Evolutionary conservation across 78 protist genomes (phyloP), one percentile per base, ranked within the genome.

Genomic region (Dictyostelium brefeldianum): DNA sequence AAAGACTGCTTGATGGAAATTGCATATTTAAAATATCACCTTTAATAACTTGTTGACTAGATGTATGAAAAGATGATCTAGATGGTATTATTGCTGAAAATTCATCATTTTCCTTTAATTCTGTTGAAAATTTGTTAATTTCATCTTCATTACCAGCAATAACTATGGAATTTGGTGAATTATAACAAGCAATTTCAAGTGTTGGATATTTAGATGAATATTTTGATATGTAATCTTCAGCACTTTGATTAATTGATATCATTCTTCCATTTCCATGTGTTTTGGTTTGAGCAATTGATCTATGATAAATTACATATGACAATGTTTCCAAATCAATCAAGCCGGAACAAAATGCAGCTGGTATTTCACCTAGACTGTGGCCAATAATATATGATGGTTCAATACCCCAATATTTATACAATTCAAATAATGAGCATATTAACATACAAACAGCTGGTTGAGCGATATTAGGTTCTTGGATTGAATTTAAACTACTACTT

Each of bases 11-110:
- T 54, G 62, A 10, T 17, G 0, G 17, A 27, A 64, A 27, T 22
- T 64, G 41, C 11, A 27, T 12, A 27, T 41, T 41, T 0, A 47
- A 46, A 20, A 73, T 6, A 41, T 75, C 81, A 27, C 11, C 2
- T 70, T 64, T 82, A 10, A 54, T 70, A 10, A 11, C 8, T 4
- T 70, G 48, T 84, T 84, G 92, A 6, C 5, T 36, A 4, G 83
- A 74, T 27, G 92, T 54, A 62, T 84, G 92, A 25, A 84, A 84
- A 10, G 92, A 54, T 17, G 75, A 84, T 73, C n/a, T 56, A 22
- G 92, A 73, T 10, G 64, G 22, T 9, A 80, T 59, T 27, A 79
- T 56, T 20, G 85, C 46, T 14, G 20, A 5, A 54, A 78, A 78
- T 15, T 78, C 48, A 22, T 67, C 25, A 8, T 25, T 5, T 5